phyloP scores from a whole-genome alignment of 1,139 yeast species.

The Saccharomycopsis hybrid region DNA sequence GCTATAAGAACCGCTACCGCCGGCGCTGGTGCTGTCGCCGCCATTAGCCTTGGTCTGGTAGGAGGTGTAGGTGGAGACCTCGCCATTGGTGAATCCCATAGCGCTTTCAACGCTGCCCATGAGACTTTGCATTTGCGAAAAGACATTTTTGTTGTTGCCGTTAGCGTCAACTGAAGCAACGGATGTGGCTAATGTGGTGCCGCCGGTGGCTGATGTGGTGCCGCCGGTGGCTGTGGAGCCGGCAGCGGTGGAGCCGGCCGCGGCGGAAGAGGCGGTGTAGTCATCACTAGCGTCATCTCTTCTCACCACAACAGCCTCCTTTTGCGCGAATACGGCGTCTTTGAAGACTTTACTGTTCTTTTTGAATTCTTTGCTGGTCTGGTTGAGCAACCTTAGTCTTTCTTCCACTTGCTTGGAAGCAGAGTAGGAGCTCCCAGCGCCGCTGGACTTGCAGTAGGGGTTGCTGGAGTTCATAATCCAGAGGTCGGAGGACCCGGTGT shows the following conservation, averaged over 20 bases:
- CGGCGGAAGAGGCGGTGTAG: not conserved
- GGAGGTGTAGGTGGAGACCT: not conserved
- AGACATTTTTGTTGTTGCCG: slow-evolving; percentile 11
- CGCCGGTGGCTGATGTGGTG: too few relatives aligned
- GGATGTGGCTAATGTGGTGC: too few relatives aligned
- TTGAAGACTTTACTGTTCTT: too few relatives aligned
- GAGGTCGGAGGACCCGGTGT: slow-evolving; percentile 51
- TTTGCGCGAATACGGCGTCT: too few relatives aligned
- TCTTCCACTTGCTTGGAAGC: slow-evolving; percentile 1
- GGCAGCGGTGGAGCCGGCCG: not conserved
- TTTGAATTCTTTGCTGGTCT: slow-evolving; percentile 5
- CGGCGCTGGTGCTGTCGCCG: not conserved
- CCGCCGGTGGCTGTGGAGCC: too few relatives aligned
- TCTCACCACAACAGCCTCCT: not conserved
- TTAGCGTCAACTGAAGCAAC: too few relatives aligned
- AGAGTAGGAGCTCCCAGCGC: not conserved
- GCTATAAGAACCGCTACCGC: not conserved
- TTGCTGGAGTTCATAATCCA: slow-evolving; percentile 37
- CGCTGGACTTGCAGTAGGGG: slow-evolving; percentile 28
- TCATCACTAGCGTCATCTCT: not conserved
- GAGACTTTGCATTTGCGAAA: slow-evolving; percentile 3
- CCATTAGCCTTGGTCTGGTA: too few relatives aligned
- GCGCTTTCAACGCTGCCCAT: slow-evolving; percentile 1
- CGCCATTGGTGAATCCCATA: not conserved
- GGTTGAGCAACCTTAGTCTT: slow-evolving; percentile 2